Conservation (phyloP, 2,329 filamentous ascomycete species). For the Fusarium sterilihyphosum region DNA sequence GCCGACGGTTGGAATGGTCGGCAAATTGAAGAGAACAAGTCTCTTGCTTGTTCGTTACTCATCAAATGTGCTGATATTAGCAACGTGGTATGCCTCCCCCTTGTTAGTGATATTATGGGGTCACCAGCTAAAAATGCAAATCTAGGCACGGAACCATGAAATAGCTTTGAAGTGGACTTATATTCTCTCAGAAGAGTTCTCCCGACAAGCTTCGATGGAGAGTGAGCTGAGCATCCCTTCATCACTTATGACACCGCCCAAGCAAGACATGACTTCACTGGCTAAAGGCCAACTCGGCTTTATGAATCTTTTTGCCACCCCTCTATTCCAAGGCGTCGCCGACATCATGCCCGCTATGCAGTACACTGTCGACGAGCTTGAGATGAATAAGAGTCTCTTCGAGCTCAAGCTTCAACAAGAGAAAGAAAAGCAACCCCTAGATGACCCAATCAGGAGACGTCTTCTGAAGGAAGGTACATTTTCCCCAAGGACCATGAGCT, state of each 20-base stretch:
- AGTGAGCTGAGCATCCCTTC: slow-evolving; percentile 86
- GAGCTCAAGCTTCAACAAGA: slow-evolving; percentile 73
- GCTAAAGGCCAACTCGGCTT: slow-evolving; percentile 92
- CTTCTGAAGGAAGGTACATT: slow-evolving; percentile 54
- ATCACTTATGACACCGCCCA: slow-evolving; percentile 84
- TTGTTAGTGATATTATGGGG: background rate
- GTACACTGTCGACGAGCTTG: slow-evolving; percentile 85
- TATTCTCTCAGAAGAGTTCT: slow-evolving; percentile 95
- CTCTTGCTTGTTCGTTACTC: slow-evolving; percentile 85
- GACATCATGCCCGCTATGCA: slow-evolving; percentile 86
- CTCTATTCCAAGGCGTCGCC: slow-evolving; percentile 87
- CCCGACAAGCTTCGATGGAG: slow-evolving; percentile 93
- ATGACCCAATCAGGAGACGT: slow-evolving; percentile 51
- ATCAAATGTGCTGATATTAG: slow-evolving; percentile 99
- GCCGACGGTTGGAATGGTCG: slow-evolving; percentile 81
- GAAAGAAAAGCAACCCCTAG: slow-evolving; percentile 57
- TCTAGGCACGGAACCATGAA: slow-evolving; percentile 82
- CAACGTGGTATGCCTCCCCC: slow-evolving; percentile 79
- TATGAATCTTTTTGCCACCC: slow-evolving; percentile 95
- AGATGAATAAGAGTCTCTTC: slow-evolving; percentile 80
- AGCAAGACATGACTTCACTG: slow-evolving; percentile 84
- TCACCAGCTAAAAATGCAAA: slow-evolving; percentile 37
- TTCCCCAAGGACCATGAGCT: slow-evolving; percentile 58
- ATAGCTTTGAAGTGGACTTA: slow-evolving; percentile 90
- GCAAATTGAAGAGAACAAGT: slow-evolving; percentile 78